Conservation (phyloP, 148 eudicot species). For the Simmondsia chinensis region DNA sequence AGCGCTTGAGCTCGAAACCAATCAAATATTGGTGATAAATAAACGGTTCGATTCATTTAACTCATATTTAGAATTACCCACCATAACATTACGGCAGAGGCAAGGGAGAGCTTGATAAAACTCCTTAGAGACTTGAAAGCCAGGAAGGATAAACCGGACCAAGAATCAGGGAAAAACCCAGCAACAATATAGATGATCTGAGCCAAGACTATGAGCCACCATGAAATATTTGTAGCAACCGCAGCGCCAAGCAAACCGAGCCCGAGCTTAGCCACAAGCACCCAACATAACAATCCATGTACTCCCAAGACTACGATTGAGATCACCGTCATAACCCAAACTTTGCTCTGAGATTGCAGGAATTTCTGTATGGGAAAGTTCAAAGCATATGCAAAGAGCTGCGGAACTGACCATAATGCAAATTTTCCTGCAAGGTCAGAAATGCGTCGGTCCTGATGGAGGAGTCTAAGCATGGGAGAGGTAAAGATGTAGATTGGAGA, state of each 20-base stretch:
- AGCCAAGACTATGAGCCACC: slow-evolving; percentile 36
- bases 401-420: slow-evolving; percentile 41
- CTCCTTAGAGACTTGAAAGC: slow-evolving; percentile 28
- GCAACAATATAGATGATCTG: slow-evolving; percentile 27
- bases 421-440: slow-evolving; percentile 36
- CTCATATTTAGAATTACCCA: slow-evolving; percentile 6
- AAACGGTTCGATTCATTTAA: too few species aligned
- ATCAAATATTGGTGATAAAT: too few species aligned
- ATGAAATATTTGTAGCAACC: slow-evolving; percentile 26
- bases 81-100: slow-evolving; percentile 60
- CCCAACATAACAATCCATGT: slow-evolving; percentile 33
- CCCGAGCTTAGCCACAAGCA: slow-evolving; percentile 17
- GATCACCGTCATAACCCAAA: slow-evolving; percentile 35
- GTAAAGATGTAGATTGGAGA: slow-evolving; percentile 31
- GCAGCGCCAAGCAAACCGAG: slow-evolving; percentile 36
- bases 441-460: slow-evolving; percentile 18
- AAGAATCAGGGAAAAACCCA: slow-evolving; percentile 28
- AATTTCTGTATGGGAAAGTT: slow-evolving; percentile 39
- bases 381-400: slow-evolving; percentile 32
- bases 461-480: slow-evolving; percentile 21
- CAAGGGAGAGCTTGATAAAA: slow-evolving; percentile 42
- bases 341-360: slow-evolving; percentile 48
- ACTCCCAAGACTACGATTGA: slow-evolving; percentile 16
- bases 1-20: too few species aligned
- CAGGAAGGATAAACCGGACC: slow-evolving; percentile 34